Evolutionary conservation across 257 asterid genomes (phyloP), one percentile per base, ranked within the genome.

Genomic region (Gentiana dahurica): DNA sequence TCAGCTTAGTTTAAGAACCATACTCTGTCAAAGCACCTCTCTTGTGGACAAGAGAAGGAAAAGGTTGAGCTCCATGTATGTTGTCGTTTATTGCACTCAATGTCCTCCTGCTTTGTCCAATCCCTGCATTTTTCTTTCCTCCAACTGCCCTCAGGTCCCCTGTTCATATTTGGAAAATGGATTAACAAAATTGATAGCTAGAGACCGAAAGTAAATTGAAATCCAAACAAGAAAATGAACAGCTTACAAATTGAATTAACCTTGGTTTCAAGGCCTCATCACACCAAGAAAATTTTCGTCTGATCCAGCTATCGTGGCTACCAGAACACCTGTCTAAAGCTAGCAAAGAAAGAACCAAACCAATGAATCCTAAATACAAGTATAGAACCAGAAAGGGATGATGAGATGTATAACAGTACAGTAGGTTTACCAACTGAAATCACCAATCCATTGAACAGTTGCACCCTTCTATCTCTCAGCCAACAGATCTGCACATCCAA

Each of bases 21-120:
- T 68, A 88, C 97, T 76, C 94, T 34, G 74, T 57, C 54, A 71
- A 67, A 70, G 33, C 64, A 66, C 78, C 81, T 74, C 91, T 76
- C 71, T 83, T 85, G 59, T 75, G 74, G 24, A 80, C 82, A 70
- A 80, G 81, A 66, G 65, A 73, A n/a, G 83, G 81, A 62, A 70
- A 66, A 1, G 83, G 69, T 39, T 81, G 83, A 65, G 79, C 79
- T 53, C 70, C 86, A 2, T 70, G 68, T 50, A 83, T 72, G 71
- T 85, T 85, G 71, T 38, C 60, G 48, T 83, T 68, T 58, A 89
- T 85, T 39, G 86, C 61, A 69, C 87, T 76, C 67, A 89, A 54
- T 6, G 94, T 94, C 74, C 94, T 86, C 58, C 97, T 64, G 50
- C 73, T 77, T 58, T 75, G 75, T 41, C 73, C 75, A 11, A 64